A percentile compares a stretch with the other conserved stretches of the same genome.
Conservation (phyloP, 2,329 filamentous ascomycete species). For the Nigrospora sphaerica region DNA sequence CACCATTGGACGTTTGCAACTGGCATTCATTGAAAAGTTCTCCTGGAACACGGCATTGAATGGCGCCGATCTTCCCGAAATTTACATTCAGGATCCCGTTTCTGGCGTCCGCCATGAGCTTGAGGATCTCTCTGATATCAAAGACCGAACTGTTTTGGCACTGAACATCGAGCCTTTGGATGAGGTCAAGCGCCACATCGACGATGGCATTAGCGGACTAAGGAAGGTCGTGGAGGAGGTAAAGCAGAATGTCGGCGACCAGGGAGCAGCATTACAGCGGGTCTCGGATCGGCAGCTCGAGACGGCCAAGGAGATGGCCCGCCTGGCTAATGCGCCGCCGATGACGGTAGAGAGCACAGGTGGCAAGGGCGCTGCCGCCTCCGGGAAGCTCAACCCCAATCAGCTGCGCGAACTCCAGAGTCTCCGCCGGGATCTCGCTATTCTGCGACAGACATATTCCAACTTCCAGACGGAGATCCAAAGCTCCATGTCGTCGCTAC, state of each 20-base stretch:
- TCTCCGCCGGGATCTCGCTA: slow-evolving; percentile 80
- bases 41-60: slow-evolving; percentile 98
- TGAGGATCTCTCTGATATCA: slow-evolving; percentile 87
- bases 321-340: slow-evolving; percentile 40
- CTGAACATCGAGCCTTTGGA: slow-evolving; percentile 89
- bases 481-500: slow-evolving; percentile 76
- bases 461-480: slow-evolving; percentile 85
- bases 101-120: slow-evolving; percentile 96
- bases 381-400: slow-evolving; percentile 42
- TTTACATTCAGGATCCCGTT: slow-evolving; percentile 93
- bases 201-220: slow-evolving; percentile 78
- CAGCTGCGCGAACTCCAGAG: slow-evolving; percentile 75
- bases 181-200: slow-evolving; percentile 93
- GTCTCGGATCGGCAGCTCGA: slow-evolving; percentile 90
- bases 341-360: slow-evolving; percentile 44
- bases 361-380: slow-evolving; percentile 19
- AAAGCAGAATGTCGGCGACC: slow-evolving; percentile 75
- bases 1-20: slow-evolving; percentile 78
- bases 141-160: slow-evolving; percentile 90
- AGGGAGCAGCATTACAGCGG: slow-evolving; percentile 72
- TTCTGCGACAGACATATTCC: slow-evolving; percentile 88
- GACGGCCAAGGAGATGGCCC: slow-evolving; percentile 77
- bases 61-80: slow-evolving; percentile 86
- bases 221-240: slow-evolving; percentile 80
- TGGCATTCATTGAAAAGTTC: slow-evolving; percentile 98